A percentile compares a stretch with the other conserved stretches of the same genome.
Conservation (phyloP, 768 basidiomycete genomes). For the Russula dissimulans region DNA sequence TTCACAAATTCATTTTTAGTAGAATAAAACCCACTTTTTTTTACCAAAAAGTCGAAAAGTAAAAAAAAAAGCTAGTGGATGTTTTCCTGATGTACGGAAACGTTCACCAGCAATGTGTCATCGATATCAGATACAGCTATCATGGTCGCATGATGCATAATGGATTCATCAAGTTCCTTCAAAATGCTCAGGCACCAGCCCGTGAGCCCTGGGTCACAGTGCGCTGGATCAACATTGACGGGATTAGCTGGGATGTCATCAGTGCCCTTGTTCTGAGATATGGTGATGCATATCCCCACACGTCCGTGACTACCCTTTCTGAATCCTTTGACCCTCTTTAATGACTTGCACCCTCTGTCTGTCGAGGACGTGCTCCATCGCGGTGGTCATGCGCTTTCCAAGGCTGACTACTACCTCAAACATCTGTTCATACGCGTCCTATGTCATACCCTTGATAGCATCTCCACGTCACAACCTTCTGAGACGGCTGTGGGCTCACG, state of each 20-base stretch:
- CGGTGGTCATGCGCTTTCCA: slow-evolving; percentile 44
- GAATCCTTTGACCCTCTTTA: not conserved
- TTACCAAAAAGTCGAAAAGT: too few relatives aligned
- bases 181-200: slow-evolving; percentile 34
- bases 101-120: slow-evolving; percentile 50
- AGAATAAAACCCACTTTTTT: too few relatives aligned
- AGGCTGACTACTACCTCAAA: slow-evolving; percentile 59
- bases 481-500: not conserved
- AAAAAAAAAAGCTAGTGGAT: too few relatives aligned
- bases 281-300: slow-evolving; percentile 30
- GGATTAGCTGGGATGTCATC: slow-evolving; percentile 63
- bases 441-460: slow-evolving; percentile 43
- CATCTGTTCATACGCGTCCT: slow-evolving; percentile 67
- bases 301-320: not conserved
- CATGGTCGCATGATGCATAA: slow-evolving; percentile 49
- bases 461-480: not conserved
- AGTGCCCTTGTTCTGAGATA: slow-evolving; percentile 58
- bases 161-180: slow-evolving; percentile 51
- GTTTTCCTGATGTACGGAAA: too few relatives aligned
- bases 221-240: slow-evolving; percentile 67
- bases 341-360: slow-evolving; percentile 62
- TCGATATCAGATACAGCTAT: slow-evolving; percentile 51
- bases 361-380: slow-evolving; percentile 61
- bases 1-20: too few relatives aligned
- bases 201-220: slow-evolving; percentile 58